Conservation (phyloP, 306 rosid species). For the Sophora flavescens region DNA sequence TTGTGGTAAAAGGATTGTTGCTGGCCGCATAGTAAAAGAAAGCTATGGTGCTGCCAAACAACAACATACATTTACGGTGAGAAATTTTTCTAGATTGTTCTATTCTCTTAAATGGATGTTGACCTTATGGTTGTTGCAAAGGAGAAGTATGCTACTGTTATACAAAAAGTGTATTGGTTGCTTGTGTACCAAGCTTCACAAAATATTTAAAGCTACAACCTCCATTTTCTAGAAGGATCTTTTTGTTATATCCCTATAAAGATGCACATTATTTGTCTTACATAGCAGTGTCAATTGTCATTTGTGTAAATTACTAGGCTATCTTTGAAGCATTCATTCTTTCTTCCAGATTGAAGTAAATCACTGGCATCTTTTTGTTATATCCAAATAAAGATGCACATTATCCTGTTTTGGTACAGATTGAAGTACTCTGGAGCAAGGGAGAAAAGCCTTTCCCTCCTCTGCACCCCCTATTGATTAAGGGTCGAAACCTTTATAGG, state of each 20-base stretch:
- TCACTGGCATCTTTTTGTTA: no score
- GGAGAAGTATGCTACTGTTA: neutral
- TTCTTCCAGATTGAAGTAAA: neutral
- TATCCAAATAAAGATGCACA: no score
- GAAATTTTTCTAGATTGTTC: constrained; percentile 44
- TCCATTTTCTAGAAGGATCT: constrained; percentile 17
- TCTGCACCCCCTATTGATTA: constrained; percentile 79
- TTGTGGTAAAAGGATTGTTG: constrained; percentile 77
- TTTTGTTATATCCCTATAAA: constrained; percentile 21
- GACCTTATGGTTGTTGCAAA: constrained; percentile 17
- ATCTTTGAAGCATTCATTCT: constrained; percentile 18
- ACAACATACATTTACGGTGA: constrained; percentile 91
- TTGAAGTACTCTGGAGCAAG: constrained; percentile 96
- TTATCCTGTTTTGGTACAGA: constrained; percentile 48
- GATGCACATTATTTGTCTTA: constrained; percentile 1
- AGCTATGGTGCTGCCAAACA: constrained; percentile 93
- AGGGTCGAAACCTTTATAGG: constrained; percentile 93
- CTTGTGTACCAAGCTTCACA: constrained; percentile 9
- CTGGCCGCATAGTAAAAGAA: constrained; percentile 91
- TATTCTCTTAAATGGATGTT: neutral
- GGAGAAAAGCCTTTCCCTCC: constrained; percentile 89
- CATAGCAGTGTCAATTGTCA: constrained; percentile 6
- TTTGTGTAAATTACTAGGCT: neutral
- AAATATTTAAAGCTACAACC: neutral
- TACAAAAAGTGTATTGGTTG: neutral